Conservation (phyloP, 176 grass and related monocot species). For the Microstegium vimineum region DNA sequence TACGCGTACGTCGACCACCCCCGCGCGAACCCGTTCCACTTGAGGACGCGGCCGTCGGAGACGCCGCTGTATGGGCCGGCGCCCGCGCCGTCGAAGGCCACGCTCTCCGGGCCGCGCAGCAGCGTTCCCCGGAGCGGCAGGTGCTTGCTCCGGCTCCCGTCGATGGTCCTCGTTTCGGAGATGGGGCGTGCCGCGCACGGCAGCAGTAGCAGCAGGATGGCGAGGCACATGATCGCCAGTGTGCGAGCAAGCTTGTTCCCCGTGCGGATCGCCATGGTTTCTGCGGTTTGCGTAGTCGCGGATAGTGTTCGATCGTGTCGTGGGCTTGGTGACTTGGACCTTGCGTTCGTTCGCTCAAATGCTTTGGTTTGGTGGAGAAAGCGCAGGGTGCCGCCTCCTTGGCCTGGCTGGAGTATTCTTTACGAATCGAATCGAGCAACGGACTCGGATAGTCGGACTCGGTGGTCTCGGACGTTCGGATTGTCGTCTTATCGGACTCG, state of each 20-base stretch:
- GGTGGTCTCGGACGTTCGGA: background rate
- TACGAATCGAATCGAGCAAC: background rate
- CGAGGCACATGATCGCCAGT: background rate
- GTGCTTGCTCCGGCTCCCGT: background rate
- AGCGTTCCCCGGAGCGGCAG: background rate
- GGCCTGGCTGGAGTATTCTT: background rate
- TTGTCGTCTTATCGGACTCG: background rate
- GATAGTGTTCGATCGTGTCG: background rate
- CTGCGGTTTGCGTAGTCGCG: background rate
- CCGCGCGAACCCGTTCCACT: conserved; percentile 19
- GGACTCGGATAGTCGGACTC: background rate
- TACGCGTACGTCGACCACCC: conserved; percentile 29
- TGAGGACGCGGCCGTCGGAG: conserved; percentile 31
- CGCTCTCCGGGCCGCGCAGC: conserved; percentile 34
- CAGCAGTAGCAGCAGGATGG: background rate
- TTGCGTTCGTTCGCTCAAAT: background rate
- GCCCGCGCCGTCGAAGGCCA: conserved; percentile 34
- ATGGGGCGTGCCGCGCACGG: background rate
- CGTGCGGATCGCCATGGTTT: background rate
- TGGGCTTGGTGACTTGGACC: background rate
- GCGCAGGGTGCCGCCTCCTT: background rate
- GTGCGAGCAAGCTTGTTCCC: background rate
- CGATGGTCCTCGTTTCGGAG: background rate
- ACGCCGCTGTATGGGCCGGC: conserved; percentile 44
- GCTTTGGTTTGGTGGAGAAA: background rate